These are phyloP conservation scores for Sinapis alba DNA, from an alignment of 441 rosid species.

Conservation along the genomic window DNA sequence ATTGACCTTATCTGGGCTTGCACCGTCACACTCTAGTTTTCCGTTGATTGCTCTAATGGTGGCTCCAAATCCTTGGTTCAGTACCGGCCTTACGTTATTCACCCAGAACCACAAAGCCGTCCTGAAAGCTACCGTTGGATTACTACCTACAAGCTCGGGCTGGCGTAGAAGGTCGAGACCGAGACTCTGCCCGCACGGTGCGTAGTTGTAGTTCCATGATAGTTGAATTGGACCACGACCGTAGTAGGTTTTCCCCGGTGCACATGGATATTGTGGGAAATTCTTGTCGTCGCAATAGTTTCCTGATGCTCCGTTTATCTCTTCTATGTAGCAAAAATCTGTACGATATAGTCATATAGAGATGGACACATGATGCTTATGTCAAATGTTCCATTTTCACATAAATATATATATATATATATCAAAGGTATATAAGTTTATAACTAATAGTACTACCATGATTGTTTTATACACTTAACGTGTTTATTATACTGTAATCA, in stretches of 20 bases:
- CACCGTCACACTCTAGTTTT: conserved; percentile 53
- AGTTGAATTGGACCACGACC: conserved; percentile 71
- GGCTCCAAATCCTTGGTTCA: conserved; percentile 67
- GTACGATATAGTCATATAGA: conserved; percentile 18
- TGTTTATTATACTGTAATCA: too few species aligned
- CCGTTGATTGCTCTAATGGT: conserved; percentile 64
- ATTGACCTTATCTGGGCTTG: conserved; percentile 42
- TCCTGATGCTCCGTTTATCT: conserved; percentile 45
- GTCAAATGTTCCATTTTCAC: too few species aligned
- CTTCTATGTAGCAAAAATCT: conserved; percentile 68
- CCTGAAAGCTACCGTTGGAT: conserved; percentile 52
- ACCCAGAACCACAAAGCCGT: conserved; percentile 67
- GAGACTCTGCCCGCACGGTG: conserved; percentile 38
- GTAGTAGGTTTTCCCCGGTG: conserved; percentile 47
- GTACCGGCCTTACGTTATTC: conserved; percentile 48
- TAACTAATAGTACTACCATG: too few species aligned
- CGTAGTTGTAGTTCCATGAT: conserved; percentile 66
- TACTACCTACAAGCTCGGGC: conserved; percentile 55
- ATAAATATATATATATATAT: too few species aligned
- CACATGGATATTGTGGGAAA: conserved; percentile 57
- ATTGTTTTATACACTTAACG: too few species aligned
- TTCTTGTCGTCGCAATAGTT: conserved; percentile 52
- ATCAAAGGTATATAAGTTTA: too few species aligned
- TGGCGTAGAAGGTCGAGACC: conserved; percentile 48
- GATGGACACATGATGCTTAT: neutral